Evolutionary conservation across 805 yeast species (phyloP).

Genomic region (Zygoascus tannicola): DNA sequence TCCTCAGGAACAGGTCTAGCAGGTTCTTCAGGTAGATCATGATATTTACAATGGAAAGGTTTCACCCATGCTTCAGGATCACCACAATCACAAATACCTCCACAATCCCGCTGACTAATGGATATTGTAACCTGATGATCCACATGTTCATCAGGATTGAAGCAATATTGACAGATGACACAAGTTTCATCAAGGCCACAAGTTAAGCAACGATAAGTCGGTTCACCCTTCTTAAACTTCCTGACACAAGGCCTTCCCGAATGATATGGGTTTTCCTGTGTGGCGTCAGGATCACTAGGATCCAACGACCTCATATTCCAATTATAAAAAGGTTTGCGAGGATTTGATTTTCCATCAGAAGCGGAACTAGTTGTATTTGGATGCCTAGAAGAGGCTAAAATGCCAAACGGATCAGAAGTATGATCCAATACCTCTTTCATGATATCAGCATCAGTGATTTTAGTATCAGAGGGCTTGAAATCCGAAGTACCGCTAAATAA

Average conservation of each 20-base stretch:
- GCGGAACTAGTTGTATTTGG: background rate
- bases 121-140: constrained; percentile 64
- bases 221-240: constrained; percentile 68
- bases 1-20: constrained; percentile 35
- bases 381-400: background rate
- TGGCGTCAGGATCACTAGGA: background rate
- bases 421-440: background rate
- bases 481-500: background rate
- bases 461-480: background rate
- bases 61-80: constrained; percentile 75
- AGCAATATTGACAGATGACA: constrained; percentile 74
- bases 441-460: background rate
- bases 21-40: constrained; percentile 23
- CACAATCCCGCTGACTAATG: constrained; percentile 49
- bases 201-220: constrained; percentile 64
- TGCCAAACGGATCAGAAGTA: background rate
- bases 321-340: background rate
- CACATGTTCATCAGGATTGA: constrained; percentile 53
- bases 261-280: constrained; percentile 33
- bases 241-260: constrained; percentile 64
- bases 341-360: no score
- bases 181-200: constrained; percentile 78
- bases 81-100: constrained; percentile 86
- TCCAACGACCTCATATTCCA: background rate
- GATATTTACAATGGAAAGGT: constrained; percentile 42